Evolutionary conservation across 2,329 filamentous ascomycete genomes (phyloP).

Genomic region (Aspergillus sp.): DNA sequence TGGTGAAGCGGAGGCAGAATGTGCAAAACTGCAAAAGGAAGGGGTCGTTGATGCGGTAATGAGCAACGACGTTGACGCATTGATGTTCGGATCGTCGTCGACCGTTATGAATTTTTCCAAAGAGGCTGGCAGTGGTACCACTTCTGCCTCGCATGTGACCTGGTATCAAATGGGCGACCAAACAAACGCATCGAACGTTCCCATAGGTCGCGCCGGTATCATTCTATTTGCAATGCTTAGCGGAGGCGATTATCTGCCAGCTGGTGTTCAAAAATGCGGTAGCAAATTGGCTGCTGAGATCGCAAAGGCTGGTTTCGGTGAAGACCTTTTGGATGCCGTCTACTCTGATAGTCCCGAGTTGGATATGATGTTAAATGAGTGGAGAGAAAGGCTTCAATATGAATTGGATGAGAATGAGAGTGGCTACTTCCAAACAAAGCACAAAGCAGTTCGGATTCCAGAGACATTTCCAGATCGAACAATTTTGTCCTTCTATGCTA

Average conservation of each 20-base stretch:
- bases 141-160: constrained; percentile 74
- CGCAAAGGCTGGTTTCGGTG: constrained; percentile 80
- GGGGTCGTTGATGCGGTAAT: constrained; percentile 89
- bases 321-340: constrained; percentile 60
- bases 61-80: constrained; percentile 92
- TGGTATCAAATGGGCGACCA: constrained; percentile 58
- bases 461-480: constrained; percentile 75
- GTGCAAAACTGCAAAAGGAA: constrained; percentile 74
- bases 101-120: constrained; percentile 80
- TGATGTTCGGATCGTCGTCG: constrained; percentile 88
- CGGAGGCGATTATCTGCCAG: constrained; percentile 87
- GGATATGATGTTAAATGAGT: constrained; percentile 48
- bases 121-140: constrained; percentile 59
- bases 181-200: constrained; percentile 22
- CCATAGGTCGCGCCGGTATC: constrained; percentile 79
- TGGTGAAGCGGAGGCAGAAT: constrained; percentile 94
- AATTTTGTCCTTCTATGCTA: constrained; percentile 79
- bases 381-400: constrained; percentile 67
- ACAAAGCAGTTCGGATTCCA: constrained; percentile 70
- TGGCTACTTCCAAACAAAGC: constrained; percentile 71
- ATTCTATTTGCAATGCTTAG: constrained; percentile 91
- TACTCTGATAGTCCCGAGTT: constrained; percentile 40
- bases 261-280: constrained; percentile 82
- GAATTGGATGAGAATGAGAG: constrained; percentile 82
- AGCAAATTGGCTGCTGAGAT: constrained; percentile 87